Evolutionary conservation across 768 basidiomycete species (phyloP).

Genomic region (Kwoniella pini): DNA sequence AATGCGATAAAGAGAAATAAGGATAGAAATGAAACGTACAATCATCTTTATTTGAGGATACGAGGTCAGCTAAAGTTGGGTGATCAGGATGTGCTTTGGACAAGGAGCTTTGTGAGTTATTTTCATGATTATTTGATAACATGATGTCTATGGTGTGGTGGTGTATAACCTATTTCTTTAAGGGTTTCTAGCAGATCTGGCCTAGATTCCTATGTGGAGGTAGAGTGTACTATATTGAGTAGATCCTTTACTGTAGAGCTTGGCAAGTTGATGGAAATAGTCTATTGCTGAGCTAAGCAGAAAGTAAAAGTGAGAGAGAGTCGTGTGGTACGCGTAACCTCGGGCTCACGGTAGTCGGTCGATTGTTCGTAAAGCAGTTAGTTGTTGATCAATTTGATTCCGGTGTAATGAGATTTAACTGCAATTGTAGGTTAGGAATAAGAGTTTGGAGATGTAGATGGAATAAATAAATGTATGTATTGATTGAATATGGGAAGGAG

Average conservation of each 20-base stretch:
- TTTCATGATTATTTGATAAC: neutral
- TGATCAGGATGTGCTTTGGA: slow-evolving; percentile 42
- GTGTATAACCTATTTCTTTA: no score
- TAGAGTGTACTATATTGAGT: neutral
- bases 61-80: slow-evolving; percentile 41
- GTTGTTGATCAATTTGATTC: neutral
- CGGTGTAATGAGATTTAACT: no score
- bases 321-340: slow-evolving; percentile 13
- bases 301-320: neutral
- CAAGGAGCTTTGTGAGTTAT: slow-evolving; percentile 19
- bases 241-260: no score
- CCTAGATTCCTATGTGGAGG: slow-evolving; percentile 1
- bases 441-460: no score
- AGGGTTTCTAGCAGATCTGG: no score
- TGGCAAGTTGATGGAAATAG: no score
- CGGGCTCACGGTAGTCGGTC: neutral
- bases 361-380: neutral
- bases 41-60: slow-evolving; percentile 11
- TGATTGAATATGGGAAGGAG: no score
- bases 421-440: no score
- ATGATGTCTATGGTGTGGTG: no score
- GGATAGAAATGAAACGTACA: slow-evolving; percentile 8
- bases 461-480: no score
- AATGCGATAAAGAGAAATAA: slow-evolving; percentile 4
- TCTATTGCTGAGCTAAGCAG: slow-evolving; percentile 2